Percentiles rank a stretch among this genome's conserved stretches.
phyloP scores from a whole-genome alignment of 768 basidiomycete genomes.

The Collybiopsis confluens region DNA sequence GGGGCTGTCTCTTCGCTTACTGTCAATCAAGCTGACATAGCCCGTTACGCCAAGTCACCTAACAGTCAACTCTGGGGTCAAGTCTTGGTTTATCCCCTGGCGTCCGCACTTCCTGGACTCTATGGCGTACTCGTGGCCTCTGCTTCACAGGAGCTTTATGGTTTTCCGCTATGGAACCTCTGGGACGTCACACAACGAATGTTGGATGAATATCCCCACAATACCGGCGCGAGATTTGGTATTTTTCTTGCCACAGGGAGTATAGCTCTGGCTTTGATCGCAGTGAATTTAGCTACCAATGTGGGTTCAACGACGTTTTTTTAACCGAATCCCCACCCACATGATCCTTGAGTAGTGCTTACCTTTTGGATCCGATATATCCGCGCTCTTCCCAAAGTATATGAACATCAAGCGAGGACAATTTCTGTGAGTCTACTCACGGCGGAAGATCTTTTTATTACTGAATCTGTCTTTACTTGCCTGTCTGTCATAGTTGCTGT shows the following conservation, averaged over 20 bases:
- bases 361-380: slow-evolving; percentile 13
- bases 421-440: slow-evolving; percentile 5
- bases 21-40: slow-evolving; percentile 12
- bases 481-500: slow-evolving; percentile 2
- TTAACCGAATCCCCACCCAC: not conserved
- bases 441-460: too few species aligned
- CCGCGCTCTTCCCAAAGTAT: slow-evolving; percentile 13
- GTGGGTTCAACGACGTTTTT: not conserved
- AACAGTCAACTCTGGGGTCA: slow-evolving; percentile 11
- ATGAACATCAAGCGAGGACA: slow-evolving; percentile 15
- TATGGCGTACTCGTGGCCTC: slow-evolving; percentile 10
- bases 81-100: slow-evolving; percentile 9
- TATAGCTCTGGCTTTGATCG: slow-evolving; percentile 11
- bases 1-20: slow-evolving; percentile 10
- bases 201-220: slow-evolving; percentile 10
- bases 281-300: slow-evolving; percentile 12
- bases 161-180: slow-evolving; percentile 9
- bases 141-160: slow-evolving; percentile 9
- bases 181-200: slow-evolving; percentile 11
- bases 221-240: slow-evolving; percentile 8
- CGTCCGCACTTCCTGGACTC: slow-evolving; percentile 10
- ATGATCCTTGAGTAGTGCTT: slow-evolving; percentile 6
- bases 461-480: not conserved
- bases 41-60: slow-evolving; percentile 9
- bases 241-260: slow-evolving; percentile 9